These are phyloP conservation scores for Hermanozyma aechmeae DNA, from an alignment of 805 yeast genomes.

Conservation along the genomic window DNA sequence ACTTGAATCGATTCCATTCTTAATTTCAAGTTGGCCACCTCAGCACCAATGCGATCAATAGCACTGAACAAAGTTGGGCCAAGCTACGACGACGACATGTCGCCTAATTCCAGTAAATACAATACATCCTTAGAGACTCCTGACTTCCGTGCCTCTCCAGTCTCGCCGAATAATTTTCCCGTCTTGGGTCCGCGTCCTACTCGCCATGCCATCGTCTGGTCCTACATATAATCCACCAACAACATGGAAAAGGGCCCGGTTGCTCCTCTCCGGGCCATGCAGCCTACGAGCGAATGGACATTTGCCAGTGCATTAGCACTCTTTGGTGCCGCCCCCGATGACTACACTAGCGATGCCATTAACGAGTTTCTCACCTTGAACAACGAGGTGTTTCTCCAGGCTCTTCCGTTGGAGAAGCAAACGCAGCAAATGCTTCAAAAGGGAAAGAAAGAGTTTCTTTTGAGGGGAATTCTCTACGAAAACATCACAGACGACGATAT, in stretches of 20 bases:
- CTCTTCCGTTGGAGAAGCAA: constrained; percentile 18
- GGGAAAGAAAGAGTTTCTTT: constrained; percentile 18
- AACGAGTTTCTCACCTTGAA: constrained; percentile 31
- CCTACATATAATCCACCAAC: background rate
- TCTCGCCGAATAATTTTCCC: constrained; percentile 1
- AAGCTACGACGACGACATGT: too few relatives aligned
- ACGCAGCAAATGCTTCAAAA: background rate
- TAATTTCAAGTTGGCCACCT: too few relatives aligned
- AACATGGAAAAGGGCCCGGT: background rate
- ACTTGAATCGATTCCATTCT: too few relatives aligned
- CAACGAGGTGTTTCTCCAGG: constrained; percentile 17
- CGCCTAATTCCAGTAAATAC: too few relatives aligned
- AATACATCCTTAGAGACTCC: too few relatives aligned
- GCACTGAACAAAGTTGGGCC: too few relatives aligned
- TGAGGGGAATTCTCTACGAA: constrained; percentile 33
- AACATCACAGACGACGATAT: constrained; percentile 23
- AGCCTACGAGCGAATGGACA: constrained; percentile 20
- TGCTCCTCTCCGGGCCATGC: constrained; percentile 10
- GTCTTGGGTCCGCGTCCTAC: background rate
- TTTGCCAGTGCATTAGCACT: constrained; percentile 29
- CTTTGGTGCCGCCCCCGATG: constrained; percentile 20
- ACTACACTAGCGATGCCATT: constrained; percentile 23
- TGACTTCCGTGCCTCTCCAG: too few relatives aligned
- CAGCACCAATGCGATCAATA: too few relatives aligned
- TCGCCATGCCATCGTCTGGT: background rate